Base-by-base conservation (phyloP, 2,329 filamentous ascomycete genomes). In the Monosporascus sp. region DNA sequence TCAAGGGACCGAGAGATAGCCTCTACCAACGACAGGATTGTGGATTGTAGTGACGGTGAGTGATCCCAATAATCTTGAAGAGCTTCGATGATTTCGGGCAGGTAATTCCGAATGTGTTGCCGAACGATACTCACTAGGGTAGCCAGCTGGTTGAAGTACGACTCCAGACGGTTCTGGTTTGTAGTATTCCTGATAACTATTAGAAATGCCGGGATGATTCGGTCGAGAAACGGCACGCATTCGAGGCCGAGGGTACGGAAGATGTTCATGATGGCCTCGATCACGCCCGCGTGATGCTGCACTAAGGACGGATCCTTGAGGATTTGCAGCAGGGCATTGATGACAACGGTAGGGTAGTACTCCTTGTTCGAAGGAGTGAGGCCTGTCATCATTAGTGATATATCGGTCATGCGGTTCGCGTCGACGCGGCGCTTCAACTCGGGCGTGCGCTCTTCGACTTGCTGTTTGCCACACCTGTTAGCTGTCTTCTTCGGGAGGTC, bases 191-290 rank as follows among this genome's bases (percentile, higher is more conserved):
- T 83, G 56, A 99, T 96, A 52, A 99, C 93, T 17, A 84, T 79
- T 43, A 99, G 80, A 66, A 99, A 99, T 0, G 91, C 94, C 0
- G 95, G 94, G 35, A 99, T 89, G 56, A 99, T 97, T 56, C 94
- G 88, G 56, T 89, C 88, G 1, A 99, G 82, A 70, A 97, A 99
- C 0, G 91, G 89, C 8, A 99, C 93, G 68, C 94, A 99, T 68
- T 97, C 96, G 62, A 99, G 75, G 2, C 94, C 94, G 56, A 99
- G 80, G 0, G 95, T 99, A 62, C 94, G 89, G 73, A 99, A 99
- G 55, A 99, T 99, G 62, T 91, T 96, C 86, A 99, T 97, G 63
- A 99, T 95, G 5, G 94, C 94, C 69, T 97, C 94, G 50, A 99
- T 94, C 15, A 97, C 93, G 11, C 88, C 85, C 4, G 91, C 93